phyloP scores from a whole-genome alignment of 345 rosid species.

The Eucalyptus sideroxylon region DNA sequence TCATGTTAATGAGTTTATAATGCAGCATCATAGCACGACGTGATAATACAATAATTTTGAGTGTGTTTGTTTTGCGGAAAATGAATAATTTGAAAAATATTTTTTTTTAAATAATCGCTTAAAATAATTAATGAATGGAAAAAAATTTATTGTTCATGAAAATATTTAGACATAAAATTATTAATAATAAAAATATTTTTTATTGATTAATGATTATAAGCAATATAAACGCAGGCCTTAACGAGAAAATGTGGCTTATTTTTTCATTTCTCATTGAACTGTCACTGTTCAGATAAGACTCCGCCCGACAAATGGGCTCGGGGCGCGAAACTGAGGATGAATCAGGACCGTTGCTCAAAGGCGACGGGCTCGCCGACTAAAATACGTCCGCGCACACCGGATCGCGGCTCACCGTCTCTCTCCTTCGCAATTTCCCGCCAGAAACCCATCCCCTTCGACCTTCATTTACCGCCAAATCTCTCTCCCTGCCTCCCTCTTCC shows the following conservation, averaged over 20 bases:
- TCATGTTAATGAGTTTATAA: neutral
- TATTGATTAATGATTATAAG: neutral
- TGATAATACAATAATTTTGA: neutral
- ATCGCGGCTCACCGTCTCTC: neutral
- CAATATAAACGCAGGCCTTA: neutral
- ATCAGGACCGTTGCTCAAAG: neutral
- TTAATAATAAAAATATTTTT: no score
- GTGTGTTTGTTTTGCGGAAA: fast-evolving
- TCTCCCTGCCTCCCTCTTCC: neutral
- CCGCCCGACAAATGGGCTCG: neutral
- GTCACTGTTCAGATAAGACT: neutral
- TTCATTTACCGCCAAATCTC: conserved; percentile 41
- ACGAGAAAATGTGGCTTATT: neutral
- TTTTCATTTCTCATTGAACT: no score
- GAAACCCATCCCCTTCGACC: neutral
- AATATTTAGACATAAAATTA: no score
- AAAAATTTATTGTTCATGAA: no score
- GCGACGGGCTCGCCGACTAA: neutral
- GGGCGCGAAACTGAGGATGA: neutral
- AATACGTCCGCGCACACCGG: neutral
- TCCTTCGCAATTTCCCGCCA: neutral
- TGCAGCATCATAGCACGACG: fast-evolving
- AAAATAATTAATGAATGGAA: no score
- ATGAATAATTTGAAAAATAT: no score
- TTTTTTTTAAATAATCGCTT: no score